phyloP scores from a whole-genome alignment of 2,329 filamentous ascomycete genomes.

The Neurospora crassa region DNA sequence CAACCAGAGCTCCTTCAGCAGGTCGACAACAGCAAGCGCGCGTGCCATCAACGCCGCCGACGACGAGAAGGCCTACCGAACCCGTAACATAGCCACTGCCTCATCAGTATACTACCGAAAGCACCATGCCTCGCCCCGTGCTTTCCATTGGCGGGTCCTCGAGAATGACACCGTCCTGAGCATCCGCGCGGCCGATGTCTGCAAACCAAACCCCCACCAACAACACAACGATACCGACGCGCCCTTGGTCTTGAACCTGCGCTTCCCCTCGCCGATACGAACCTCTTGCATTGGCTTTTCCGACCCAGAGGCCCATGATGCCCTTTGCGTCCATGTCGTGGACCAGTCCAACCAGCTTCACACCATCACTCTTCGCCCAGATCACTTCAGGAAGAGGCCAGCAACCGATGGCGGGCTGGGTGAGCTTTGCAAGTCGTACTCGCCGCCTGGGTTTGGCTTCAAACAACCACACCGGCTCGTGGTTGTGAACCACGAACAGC shows the following conservation, averaged over 20 bases:
- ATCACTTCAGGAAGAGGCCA: conserved; percentile 64
- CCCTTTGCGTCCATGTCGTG: conserved; percentile 68
- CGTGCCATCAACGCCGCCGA: conserved; percentile 38
- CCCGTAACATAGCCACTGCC: conserved; percentile 63
- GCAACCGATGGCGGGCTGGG: conserved; percentile 64
- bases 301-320: conserved; percentile 69
- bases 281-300: conserved; percentile 73
- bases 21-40: conserved; percentile 18
- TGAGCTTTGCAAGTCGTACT: conserved; percentile 66
- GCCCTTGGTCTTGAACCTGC: conserved; percentile 65
- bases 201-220: conserved; percentile 37
- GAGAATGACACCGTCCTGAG: conserved; percentile 73
- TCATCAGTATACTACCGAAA: conserved; percentile 79
- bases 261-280: conserved; percentile 64
- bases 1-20: conserved; percentile 18
- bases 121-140: conserved; percentile 66
- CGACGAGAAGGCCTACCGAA: conserved; percentile 65
- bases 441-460: conserved; percentile 64
- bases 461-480: conserved; percentile 74
- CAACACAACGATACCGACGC: conserved; percentile 56
- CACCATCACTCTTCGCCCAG: conserved; percentile 71
- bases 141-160: conserved; percentile 84
- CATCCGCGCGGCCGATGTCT: conserved; percentile 73
- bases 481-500: conserved; percentile 60
- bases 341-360: conserved; percentile 73